Base-by-base conservation (phyloP, 73 alveolate species). In the Durusdinium trenchii region DNA sequence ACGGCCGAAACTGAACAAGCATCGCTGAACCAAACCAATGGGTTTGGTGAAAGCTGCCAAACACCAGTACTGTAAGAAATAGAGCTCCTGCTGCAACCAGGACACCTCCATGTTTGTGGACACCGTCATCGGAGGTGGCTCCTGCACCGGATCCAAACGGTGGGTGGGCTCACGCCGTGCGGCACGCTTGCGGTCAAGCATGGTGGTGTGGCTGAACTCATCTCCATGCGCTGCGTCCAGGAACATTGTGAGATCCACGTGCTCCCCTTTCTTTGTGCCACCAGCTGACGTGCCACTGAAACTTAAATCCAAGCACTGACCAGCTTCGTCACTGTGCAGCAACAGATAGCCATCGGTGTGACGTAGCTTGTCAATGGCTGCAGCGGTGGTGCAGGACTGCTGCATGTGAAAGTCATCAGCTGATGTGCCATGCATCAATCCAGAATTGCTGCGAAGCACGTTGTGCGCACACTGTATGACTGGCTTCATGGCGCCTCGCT, bases 361-460 rank as follows among this genome's bases (percentile, higher is more conserved):
- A 12, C 78, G 16, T 5, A 64, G 78, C 78, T 64, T 64, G 36
- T 64, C 78, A 6, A 64, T 23, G 6, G 78, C 86, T 7, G 92
- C 92, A 32, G 92, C 92, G 38, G 71, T 48, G 6, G 92, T 82
- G 36, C 92, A 46, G 12, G 73, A 32, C 36, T 82, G 92, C 71
- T 82, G 92, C 67, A 48, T 40, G 47, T 82, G 92, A 82, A 82
- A 82, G 50, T 50, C 48, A 47, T 82, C 92, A 3, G 46, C 69
- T 6, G 71, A 50, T 30, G 26, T 82, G 46, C 92, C 92, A 6
- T 26, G 50, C 73, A 46, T 48, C 71, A 28, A 1, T 12, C 48
- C 48, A 23, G 92, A 46, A 48, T 35, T 7, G 64, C 32, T 46
- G 30, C 71, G 48, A 12, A 82, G 48, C 23, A 47, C 92, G 3